Percentiles rank a stretch among this genome's conserved stretches.
Conservation (phyloP, 257 asterid species). For the Linaria vulgaris region DNA sequence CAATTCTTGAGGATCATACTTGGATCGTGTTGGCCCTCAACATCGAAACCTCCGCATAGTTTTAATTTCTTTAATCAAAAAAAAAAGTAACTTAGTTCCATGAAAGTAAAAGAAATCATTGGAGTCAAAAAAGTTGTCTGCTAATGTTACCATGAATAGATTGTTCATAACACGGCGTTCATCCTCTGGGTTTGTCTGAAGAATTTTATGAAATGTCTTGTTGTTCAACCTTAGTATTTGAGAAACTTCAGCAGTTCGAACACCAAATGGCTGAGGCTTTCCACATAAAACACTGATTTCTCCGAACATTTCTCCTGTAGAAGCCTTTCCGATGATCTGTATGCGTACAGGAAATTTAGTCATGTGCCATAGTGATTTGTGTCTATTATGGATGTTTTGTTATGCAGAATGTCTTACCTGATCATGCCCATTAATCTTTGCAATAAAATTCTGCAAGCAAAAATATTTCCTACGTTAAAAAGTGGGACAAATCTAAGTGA, state of each 20-base stretch:
- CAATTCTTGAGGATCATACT: slow-evolving; percentile 32
- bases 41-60: slow-evolving; percentile 41
- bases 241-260: slow-evolving; percentile 44
- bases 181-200: slow-evolving; percentile 41
- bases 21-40: slow-evolving; percentile 46
- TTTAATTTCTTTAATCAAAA: slow-evolving; percentile 48
- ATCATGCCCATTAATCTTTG: slow-evolving; percentile 41
- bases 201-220: slow-evolving; percentile 36
- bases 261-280: slow-evolving; percentile 48
- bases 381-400: not conserved
- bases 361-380: not conserved
- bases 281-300: slow-evolving; percentile 48
- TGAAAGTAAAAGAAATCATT: not conserved
- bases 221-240: slow-evolving; percentile 44
- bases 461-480: not conserved
- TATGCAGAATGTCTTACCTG: slow-evolving; percentile 34
- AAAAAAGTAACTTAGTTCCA: slow-evolving; percentile 15
- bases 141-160: slow-evolving; percentile 32
- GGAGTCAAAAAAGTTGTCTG: not conserved
- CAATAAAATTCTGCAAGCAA: slow-evolving; percentile 42
- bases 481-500: not conserved
- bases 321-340: slow-evolving; percentile 48
- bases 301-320: slow-evolving; percentile 50
- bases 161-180: slow-evolving; percentile 39
- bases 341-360: not conserved